phyloP scores from a whole-genome alignment of 345 rosid genomes.

The Luvunga scandens region DNA sequence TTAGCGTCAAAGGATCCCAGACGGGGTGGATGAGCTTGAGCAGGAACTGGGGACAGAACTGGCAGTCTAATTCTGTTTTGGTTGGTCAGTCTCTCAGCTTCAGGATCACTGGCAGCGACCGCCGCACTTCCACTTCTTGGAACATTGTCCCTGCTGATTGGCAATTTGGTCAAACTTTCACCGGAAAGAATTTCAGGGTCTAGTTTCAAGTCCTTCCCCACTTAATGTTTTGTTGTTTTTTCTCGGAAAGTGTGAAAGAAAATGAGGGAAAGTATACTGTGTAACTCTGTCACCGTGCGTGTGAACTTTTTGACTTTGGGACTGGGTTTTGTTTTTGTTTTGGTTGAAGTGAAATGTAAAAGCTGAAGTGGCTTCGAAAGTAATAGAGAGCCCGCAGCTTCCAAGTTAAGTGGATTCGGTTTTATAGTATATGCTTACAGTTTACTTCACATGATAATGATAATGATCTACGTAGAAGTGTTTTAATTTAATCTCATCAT shows the following conservation, averaged over 20 bases:
- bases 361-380: constrained; percentile 45
- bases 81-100: constrained; percentile 57
- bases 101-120: constrained; percentile 49
- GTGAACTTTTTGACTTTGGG: constrained; percentile 11
- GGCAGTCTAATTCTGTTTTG: constrained; percentile 62
- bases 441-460: background rate
- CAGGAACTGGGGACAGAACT: constrained; percentile 79
- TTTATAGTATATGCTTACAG: background rate
- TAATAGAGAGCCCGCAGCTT: constrained; percentile 37
- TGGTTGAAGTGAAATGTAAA: constrained; percentile 4
- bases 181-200: constrained; percentile 56
- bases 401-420: background rate
- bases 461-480: background rate
- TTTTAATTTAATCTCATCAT: background rate
- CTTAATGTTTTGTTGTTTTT: background rate
- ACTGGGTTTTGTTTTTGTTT: background rate
- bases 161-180: constrained; percentile 62
- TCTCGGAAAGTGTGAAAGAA: constrained; percentile 7
- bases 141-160: constrained; percentile 45
- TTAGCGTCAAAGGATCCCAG: constrained; percentile 48
- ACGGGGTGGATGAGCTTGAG: constrained; percentile 63
- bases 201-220: background rate
- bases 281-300: background rate
- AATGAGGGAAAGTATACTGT: constrained; percentile 11
- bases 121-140: constrained; percentile 46